Percentiles rank a stretch among this genome's conserved stretches.
phyloP scores from a whole-genome alignment of 495 filamentous ascomycete genomes.

The Rostrohypoxylon terebratum region DNA sequence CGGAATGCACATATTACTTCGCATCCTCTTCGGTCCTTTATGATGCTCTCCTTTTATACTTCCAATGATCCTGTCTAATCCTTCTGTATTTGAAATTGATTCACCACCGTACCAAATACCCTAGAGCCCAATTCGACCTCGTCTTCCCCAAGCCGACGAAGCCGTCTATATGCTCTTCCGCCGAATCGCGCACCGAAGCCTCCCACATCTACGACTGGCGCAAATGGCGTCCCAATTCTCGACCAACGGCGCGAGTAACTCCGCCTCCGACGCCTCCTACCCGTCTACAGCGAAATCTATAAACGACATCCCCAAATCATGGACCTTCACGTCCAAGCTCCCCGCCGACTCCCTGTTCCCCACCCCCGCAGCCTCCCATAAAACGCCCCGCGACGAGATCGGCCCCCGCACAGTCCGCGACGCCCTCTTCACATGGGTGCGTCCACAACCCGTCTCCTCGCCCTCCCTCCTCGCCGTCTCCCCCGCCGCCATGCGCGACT shows the following conservation, averaged over 20 bases:
- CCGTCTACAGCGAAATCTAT: constrained; percentile 57
- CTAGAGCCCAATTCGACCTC: neutral
- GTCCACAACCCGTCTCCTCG: constrained; percentile 75
- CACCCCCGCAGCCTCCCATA: constrained; percentile 81
- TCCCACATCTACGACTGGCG: constrained; percentile 41
- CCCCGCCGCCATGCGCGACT: constrained; percentile 77
- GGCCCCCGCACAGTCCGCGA: constrained; percentile 85
- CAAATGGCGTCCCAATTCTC: constrained; percentile 49
- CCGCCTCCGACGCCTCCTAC: constrained; percentile 36
- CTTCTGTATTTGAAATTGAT: neutral
- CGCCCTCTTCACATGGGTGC: constrained; percentile 90
- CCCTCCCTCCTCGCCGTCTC: constrained; percentile 86
- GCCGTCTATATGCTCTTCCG: constrained; percentile 38
- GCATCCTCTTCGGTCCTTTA: constrained; percentile 12
- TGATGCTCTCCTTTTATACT: neutral
- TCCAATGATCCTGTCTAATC: constrained; percentile 1
- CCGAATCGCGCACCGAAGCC: constrained; percentile 22
- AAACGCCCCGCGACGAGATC: constrained; percentile 78
- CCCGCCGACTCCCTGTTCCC: constrained; percentile 83
- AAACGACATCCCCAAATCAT: constrained; percentile 83
- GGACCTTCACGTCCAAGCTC: constrained; percentile 81
- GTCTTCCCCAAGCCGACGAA: constrained; percentile 7
- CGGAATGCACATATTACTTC: constrained; percentile 10
- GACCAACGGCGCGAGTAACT: constrained; percentile 39
- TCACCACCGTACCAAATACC: neutral